Percentiles rank a stretch among this genome's conserved stretches.
Conservation (phyloP, 1,284 basidiomycete genomes). For the Cutaneotrichosporon cyanovorans region DNA sequence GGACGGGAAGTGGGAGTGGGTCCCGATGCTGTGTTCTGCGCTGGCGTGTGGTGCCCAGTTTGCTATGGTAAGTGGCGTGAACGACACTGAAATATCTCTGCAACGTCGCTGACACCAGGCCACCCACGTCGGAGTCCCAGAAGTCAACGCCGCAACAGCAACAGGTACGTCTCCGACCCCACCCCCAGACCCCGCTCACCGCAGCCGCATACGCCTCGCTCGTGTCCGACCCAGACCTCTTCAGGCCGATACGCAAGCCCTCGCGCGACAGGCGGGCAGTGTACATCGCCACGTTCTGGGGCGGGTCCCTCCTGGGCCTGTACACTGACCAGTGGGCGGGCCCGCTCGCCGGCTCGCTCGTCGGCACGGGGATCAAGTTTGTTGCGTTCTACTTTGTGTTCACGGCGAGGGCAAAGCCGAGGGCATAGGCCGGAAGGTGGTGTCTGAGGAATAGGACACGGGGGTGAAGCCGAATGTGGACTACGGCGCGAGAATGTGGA, state of each 20-base stretch:
- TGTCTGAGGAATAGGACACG: too few species aligned
- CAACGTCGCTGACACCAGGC: conserved; percentile 12
- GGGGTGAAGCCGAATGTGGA: too few species aligned
- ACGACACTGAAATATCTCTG: neutral
- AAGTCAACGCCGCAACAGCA: conserved; percentile 28
- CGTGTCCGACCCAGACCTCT: conserved; percentile 23
- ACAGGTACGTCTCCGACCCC: neutral
- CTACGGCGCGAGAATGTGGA: too few species aligned
- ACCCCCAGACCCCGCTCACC: too few species aligned
- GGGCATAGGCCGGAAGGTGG: too few species aligned
- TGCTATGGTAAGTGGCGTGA: conserved; percentile 17
- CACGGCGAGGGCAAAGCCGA: neutral
- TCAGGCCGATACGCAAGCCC: conserved; percentile 3
- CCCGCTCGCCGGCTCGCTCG: conserved; percentile 7
- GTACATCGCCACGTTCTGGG: conserved; percentile 23
- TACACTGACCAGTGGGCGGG: conserved; percentile 5
- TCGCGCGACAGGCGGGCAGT: conserved; percentile 21
- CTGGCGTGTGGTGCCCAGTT: conserved; percentile 25
- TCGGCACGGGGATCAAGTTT: conserved; percentile 8
- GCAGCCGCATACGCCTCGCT: conserved; percentile 23
- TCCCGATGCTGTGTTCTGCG: conserved; percentile 16
- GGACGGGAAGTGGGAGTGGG: conserved; percentile 14
- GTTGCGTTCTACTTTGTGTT: conserved; percentile 5
- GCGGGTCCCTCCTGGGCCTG: conserved; percentile 20
- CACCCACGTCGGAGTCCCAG: conserved; percentile 19